Evolutionary conservation across 2,329 filamentous ascomycete genomes (phyloP).

Genomic region (Cadophora sp.): DNA sequence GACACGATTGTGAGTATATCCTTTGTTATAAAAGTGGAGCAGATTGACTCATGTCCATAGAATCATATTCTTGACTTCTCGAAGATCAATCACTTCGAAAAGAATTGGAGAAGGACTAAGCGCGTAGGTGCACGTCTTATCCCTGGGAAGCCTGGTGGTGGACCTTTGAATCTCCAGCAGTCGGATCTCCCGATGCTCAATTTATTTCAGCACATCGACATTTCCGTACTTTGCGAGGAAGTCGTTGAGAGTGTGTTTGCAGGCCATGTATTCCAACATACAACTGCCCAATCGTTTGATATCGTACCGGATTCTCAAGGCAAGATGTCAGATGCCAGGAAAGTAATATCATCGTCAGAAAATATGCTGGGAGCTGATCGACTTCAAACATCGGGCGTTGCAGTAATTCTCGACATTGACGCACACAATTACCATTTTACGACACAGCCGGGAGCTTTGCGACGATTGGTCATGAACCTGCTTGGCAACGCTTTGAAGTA

Average conservation of each 20-base stretch:
- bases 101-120: slow-evolving; percentile 42
- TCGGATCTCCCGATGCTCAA: slow-evolving; percentile 45
- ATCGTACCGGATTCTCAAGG: slow-evolving; percentile 39
- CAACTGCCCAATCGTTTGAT: slow-evolving; percentile 42
- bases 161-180: slow-evolving; percentile 34
- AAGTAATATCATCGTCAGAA: slow-evolving; percentile 21
- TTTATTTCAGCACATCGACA: slow-evolving; percentile 43
- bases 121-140: slow-evolving; percentile 22
- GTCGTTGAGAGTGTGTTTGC: slow-evolving; percentile 45
- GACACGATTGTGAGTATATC: slow-evolving; percentile 45
- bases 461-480: slow-evolving; percentile 64
- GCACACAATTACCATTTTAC: slow-evolving; percentile 47
- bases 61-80: slow-evolving; percentile 52
- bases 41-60: slow-evolving; percentile 25
- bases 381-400: slow-evolving; percentile 34
- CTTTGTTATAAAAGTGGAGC: background rate
- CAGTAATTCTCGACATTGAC: slow-evolving; percentile 42
- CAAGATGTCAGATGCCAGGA: slow-evolving; percentile 38
- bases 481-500: slow-evolving; percentile 70
- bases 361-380: slow-evolving; percentile 16
- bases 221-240: slow-evolving; percentile 44
- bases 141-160: slow-evolving; percentile 11
- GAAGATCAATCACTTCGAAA: slow-evolving; percentile 46
- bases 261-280: slow-evolving; percentile 44
- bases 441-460: slow-evolving; percentile 60